Percentiles rank a stretch among this genome's conserved stretches.
Conservation (phyloP, 257 asterid genomes). For the Linderniella brevidens region DNA sequence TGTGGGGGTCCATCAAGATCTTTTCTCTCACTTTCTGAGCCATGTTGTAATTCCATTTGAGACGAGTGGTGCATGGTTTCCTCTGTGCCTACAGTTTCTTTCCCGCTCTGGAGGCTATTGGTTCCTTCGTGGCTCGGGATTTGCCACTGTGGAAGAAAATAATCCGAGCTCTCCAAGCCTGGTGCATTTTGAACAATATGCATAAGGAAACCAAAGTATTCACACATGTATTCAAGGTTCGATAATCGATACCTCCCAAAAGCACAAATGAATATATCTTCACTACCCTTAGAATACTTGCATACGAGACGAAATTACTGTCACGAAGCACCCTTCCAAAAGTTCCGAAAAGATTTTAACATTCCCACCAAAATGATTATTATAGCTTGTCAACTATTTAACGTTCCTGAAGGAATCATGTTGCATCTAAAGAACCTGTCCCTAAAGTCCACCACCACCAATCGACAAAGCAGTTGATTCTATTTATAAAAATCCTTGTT, state of each 20-base stretch:
- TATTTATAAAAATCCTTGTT: too few relatives aligned
- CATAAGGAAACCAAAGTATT: conserved; percentile 3
- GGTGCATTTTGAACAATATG: conserved; percentile 14
- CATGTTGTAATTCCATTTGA: conserved; percentile 17
- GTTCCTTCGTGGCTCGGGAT: conserved; percentile 35
- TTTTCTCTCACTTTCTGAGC: conserved; percentile 24
- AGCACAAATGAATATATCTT: not conserved
- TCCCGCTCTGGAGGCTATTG: conserved; percentile 26
- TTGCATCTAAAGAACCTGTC: too few relatives aligned
- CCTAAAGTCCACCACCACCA: too few relatives aligned
- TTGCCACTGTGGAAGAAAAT: conserved; percentile 45
- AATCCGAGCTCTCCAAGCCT: conserved; percentile 25
- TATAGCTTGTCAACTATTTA: too few relatives aligned
- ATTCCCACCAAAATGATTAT: too few relatives aligned
- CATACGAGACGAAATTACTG: too few relatives aligned
- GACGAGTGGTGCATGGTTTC: conserved; percentile 21
- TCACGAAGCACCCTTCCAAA: too few relatives aligned
- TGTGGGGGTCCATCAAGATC: conserved; percentile 24
- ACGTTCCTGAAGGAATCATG: too few relatives aligned
- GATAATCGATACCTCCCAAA: not conserved
- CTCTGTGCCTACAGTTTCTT: conserved; percentile 20
- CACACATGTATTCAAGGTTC: not conserved
- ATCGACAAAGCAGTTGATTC: too few relatives aligned
- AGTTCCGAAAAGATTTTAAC: too few relatives aligned
- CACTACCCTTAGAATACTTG: not conserved